A percentile compares a stretch with the other conserved stretches of the same genome.
These are phyloP conservation scores for Penicillium simplicissimum DNA, from an alignment of 495 filamentous ascomycete species.

Conservation along the genomic window DNA sequence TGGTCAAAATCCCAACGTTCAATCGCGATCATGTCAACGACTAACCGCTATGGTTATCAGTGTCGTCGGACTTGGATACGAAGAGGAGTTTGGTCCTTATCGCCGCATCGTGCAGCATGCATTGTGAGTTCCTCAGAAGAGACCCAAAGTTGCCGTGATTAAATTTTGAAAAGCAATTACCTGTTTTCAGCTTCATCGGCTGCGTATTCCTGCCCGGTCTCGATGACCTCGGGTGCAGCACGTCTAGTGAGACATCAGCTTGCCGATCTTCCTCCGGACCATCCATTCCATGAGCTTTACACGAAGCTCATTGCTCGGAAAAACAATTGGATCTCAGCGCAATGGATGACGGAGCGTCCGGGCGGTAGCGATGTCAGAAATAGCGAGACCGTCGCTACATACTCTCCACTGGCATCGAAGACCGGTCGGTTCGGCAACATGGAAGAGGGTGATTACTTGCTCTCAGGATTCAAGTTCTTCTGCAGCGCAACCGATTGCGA, in stretches of 20 bases:
- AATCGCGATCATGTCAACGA: background rate
- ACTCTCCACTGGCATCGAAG: slow-evolving; percentile 24
- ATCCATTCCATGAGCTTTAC: slow-evolving; percentile 54
- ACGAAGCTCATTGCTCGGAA: slow-evolving; percentile 56
- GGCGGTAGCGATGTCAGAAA: slow-evolving; percentile 70
- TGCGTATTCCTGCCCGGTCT: slow-evolving; percentile 62
- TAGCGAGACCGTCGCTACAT: slow-evolving; percentile 62
- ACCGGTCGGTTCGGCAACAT: slow-evolving; percentile 16
- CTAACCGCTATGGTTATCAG: slow-evolving; percentile 15
- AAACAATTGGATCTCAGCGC: slow-evolving; percentile 69
- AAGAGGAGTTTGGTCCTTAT: slow-evolving; percentile 29
- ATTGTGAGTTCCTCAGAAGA: slow-evolving; percentile 21
- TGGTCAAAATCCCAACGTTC: background rate
- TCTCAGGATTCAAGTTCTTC: slow-evolving; percentile 75
- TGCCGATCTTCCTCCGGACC: slow-evolving; percentile 21
- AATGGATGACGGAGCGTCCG: slow-evolving; percentile 79
- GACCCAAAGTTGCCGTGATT: slow-evolving; percentile 37
- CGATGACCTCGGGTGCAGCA: slow-evolving; percentile 70
- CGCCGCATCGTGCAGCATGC: slow-evolving; percentile 42
- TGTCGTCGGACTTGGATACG: slow-evolving; percentile 42
- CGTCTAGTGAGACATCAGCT: slow-evolving; percentile 57
- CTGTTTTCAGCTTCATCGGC: slow-evolving; percentile 62
- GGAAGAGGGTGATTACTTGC: slow-evolving; percentile 33
- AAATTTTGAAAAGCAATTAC: slow-evolving; percentile 57
- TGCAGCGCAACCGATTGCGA: slow-evolving; percentile 69